Percentiles rank a stretch among this genome's conserved stretches.
Evolutionary conservation across 1,139 yeast genomes (phyloP).

Genomic region (Saccharomyces hybrid): DNA sequence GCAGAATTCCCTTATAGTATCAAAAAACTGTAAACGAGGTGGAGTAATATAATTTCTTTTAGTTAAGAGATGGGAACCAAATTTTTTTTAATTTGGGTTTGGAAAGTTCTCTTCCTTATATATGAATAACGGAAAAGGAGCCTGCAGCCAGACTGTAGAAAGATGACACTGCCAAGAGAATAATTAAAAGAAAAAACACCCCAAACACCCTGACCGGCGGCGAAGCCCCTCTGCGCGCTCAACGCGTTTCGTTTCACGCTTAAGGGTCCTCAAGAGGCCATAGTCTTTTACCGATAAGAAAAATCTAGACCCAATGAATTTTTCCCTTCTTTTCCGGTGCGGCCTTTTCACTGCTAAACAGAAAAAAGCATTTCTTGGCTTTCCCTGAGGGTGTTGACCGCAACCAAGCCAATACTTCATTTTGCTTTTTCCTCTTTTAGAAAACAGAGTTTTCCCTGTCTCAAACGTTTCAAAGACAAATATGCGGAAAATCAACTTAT

Average conservation of each 20-base stretch:
- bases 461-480: not conserved
- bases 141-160: not conserved
- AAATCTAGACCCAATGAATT: not conserved
- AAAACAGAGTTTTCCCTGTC: not conserved
- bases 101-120: not conserved
- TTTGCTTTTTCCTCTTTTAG: not conserved
- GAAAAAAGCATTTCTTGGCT: not conserved
- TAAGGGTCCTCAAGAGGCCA: not conserved
- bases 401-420: not conserved
- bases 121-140: not conserved
- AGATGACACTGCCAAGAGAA: not conserved
- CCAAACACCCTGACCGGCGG: conserved; percentile 2
- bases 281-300: conserved; percentile 1
- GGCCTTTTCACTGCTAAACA: not conserved
- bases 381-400: not conserved
- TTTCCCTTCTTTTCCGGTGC: not conserved
- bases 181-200: not conserved
- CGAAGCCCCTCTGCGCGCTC: conserved; percentile 1
- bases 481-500: not conserved
- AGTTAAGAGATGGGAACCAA: not conserved
- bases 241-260: not conserved
- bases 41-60: not conserved
- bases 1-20: not conserved
- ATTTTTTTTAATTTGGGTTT: not conserved
- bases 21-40: not conserved